Evolutionary conservation across 129 eudicot species (phyloP), one percentile per base, ranked within the genome.

Genomic region (Scalesia atractyloides): DNA sequence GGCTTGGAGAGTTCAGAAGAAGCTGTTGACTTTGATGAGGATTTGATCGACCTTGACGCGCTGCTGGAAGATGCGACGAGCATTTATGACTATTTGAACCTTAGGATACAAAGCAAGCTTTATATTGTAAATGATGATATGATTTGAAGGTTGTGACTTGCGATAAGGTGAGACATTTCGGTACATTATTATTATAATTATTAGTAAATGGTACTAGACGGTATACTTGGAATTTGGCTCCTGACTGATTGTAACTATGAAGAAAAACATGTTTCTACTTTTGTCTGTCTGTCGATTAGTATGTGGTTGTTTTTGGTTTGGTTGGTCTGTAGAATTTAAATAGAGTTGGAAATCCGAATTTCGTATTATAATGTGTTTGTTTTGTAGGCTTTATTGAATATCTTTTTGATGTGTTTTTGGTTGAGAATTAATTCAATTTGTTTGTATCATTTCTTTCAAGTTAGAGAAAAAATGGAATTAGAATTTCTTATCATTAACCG

Each of bases 1-100:
- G 75, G 81, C 82, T 69, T 85, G 73, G 81, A 77, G 64, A 74
- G 65, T 81, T 75, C 87, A 44, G 91, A 80, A 64, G 89, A 77
- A 66, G 82, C 83, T 6, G 76, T 48, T 37, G 85, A 81, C 81
- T 85, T 85, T 48, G 87, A 87, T 75, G 93, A 90, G 19, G 97
- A 91, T 82, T 77, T 91, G 66, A 78, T 87, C 41, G 95, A 91
- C 72, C 81, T 91, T 69, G 91, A 87, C 57, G 88, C 86, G 22
- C 73, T 87, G 73, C 74, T 91, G 82, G 87, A 80, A 5, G 92
- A 82, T 70, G 97, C 53, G 97, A 85, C 47, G 94, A 85, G 65
- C 79, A 44, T 80, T 68, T 64, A 90, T 90, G 97, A 69, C 87
- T 44, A 68, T 68, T 24, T 70, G 54, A 77, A 58, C 68, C 64